Percentiles rank a stretch among this genome's conserved stretches.
These are phyloP conservation scores for Aegilops longissima DNA, from an alignment of 176 grass and related monocot genomes.

Conservation along the genomic window DNA sequence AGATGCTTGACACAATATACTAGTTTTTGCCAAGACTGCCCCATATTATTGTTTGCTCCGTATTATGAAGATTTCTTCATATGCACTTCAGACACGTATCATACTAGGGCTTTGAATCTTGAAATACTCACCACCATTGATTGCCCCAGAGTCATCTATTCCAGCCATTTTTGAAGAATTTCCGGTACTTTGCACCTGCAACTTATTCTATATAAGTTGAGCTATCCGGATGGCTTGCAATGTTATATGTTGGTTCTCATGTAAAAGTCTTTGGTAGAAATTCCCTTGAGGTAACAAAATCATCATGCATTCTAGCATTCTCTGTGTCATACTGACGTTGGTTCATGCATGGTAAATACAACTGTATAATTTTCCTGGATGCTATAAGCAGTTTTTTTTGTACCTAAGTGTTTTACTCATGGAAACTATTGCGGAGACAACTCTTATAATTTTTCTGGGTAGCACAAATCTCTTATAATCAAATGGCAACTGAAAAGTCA, in stretches of 20 bases:
- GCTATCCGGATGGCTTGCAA: not conserved
- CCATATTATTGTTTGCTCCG: constrained; percentile 56
- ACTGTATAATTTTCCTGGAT: not conserved
- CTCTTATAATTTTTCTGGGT: not conserved
- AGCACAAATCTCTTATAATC: too few species aligned
- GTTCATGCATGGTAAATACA: not conserved
- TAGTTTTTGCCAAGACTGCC: constrained; percentile 74
- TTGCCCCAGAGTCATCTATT: constrained; percentile 54
- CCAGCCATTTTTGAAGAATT: constrained; percentile 78
- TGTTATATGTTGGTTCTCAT: constrained; percentile 1
- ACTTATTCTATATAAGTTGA: not conserved
- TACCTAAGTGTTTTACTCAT: not conserved
- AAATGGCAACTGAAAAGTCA: too few species aligned
- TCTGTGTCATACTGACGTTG: not conserved
- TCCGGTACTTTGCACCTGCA: constrained; percentile 54
- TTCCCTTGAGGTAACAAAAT: constrained; percentile 15
- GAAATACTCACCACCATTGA: constrained; percentile 85
- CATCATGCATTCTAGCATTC: not conserved
- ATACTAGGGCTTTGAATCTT: constrained; percentile 81
- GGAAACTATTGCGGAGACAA: not conserved
- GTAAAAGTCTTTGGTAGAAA: not conserved
- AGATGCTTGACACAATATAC: constrained; percentile 94
- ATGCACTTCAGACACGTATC: constrained; percentile 69
- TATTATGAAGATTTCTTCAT: constrained; percentile 90
- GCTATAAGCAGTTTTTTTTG: not conserved